Evolutionary conservation across 2,329 filamentous ascomycete species (phyloP).

Genomic region (Fusarium foetens): DNA sequence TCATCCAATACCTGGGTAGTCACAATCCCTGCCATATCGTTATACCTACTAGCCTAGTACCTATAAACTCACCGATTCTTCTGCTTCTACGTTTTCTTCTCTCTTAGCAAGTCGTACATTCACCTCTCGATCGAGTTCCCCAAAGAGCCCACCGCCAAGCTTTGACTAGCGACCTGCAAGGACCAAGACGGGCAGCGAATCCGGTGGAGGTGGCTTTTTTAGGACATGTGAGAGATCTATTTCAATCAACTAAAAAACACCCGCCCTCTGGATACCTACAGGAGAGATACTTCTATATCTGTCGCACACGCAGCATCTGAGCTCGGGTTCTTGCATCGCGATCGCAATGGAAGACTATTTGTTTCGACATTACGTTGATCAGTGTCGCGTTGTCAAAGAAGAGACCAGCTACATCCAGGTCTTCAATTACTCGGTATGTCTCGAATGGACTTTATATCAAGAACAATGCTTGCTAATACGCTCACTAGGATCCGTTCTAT

Average conservation of each 20-base stretch:
- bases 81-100: not conserved
- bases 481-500: slow-evolving; percentile 59
- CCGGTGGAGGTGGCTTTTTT: slow-evolving; percentile 25
- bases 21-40: slow-evolving; percentile 9
- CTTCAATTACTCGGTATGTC: slow-evolving; percentile 66
- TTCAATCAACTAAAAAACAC: not conserved
- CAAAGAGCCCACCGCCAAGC: slow-evolving; percentile 23
- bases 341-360: slow-evolving; percentile 67
- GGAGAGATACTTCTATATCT: not conserved
- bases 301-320: not conserved
- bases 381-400: slow-evolving; percentile 62
- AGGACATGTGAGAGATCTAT: slow-evolving; percentile 17
- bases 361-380: slow-evolving; percentile 60
- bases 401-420: slow-evolving; percentile 67
- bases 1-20: slow-evolving; percentile 3
- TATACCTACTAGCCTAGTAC: not conserved
- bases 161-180: slow-evolving; percentile 28
- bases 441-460: not conserved
- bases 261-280: not conserved
- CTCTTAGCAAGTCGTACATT: not conserved
- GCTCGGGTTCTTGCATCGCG: not conserved
- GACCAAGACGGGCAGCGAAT: slow-evolving; percentile 3
- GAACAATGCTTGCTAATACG: not conserved
- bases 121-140: not conserved
- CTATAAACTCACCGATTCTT: slow-evolving; percentile 30